These are phyloP conservation scores for Isabelozyma pseudorhagii DNA, from an alignment of 805 yeast genomes.

Conservation along the genomic window DNA sequence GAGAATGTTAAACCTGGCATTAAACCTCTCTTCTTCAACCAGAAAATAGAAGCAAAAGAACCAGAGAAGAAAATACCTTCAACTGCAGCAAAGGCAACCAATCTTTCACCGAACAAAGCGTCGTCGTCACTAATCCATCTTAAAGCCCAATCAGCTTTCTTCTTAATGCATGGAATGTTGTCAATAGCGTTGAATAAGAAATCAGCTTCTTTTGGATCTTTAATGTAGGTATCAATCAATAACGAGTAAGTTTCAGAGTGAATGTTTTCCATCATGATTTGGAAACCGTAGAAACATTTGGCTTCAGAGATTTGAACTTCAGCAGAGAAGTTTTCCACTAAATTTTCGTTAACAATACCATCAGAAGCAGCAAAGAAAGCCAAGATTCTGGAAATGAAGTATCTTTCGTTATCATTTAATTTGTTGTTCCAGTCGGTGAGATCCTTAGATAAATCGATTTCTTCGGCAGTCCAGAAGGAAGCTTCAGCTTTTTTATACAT, in stretches of 20 bases:
- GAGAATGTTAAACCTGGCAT: constrained; percentile 99
- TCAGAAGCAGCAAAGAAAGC: constrained; percentile 99
- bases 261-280: constrained; percentile 99
- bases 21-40: constrained; percentile 98
- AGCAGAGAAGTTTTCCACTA: constrained; percentile 95
- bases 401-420: constrained; percentile 88
- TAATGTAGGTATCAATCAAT: constrained; percentile 90
- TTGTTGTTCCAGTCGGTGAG: constrained; percentile 86
- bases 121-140: constrained; percentile 91
- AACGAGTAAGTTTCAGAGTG: constrained; percentile 97
- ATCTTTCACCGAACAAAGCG: constrained; percentile 90
- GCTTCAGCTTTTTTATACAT: constrained; percentile 99
- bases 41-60: constrained; percentile 95
- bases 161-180: constrained; percentile 91
- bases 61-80: constrained; percentile 99
- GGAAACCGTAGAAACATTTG: constrained; percentile 98
- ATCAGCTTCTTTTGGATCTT: constrained; percentile 91
- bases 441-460: constrained; percentile 93
- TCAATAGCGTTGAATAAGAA: constrained; percentile 93
- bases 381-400: constrained; percentile 84
- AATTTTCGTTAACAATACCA: constrained; percentile 96
- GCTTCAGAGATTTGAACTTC: constrained; percentile 98
- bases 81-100: constrained; percentile 97
- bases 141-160: constrained; percentile 98
- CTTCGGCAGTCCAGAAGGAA: constrained; percentile 99